Conservation (phyloP, 2,329 filamentous ascomycete species). For the Fusarium keratoplasticum region DNA sequence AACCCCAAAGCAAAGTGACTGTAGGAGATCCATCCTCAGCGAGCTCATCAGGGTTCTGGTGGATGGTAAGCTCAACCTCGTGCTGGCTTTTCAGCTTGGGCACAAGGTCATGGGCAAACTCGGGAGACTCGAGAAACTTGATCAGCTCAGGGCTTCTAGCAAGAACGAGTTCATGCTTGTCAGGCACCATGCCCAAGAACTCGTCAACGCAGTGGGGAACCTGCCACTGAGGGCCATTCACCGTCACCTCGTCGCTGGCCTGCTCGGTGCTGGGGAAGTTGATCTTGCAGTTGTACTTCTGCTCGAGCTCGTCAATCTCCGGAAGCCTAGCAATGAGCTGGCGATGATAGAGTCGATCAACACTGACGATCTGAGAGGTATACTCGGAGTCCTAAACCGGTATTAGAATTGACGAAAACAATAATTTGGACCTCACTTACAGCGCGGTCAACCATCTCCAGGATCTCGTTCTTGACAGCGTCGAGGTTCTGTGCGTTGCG, state of each 20-base stretch:
- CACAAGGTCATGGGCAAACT: slow-evolving; percentile 83
- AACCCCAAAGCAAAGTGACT: slow-evolving; percentile 77
- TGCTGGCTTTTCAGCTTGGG: slow-evolving; percentile 91
- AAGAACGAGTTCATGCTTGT: slow-evolving; percentile 92
- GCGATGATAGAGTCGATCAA: slow-evolving; percentile 95
- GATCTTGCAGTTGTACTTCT: slow-evolving; percentile 99
- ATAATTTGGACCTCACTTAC: slow-evolving; percentile 58
- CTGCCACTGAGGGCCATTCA: slow-evolving; percentile 97
- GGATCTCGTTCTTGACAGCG: slow-evolving; percentile 97
- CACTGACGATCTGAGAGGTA: slow-evolving; percentile 90
- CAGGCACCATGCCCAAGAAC: slow-evolving; percentile 96
- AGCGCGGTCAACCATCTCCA: slow-evolving; percentile 98
- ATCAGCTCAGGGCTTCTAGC: slow-evolving; percentile 80
- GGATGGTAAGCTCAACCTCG: slow-evolving; percentile 86
- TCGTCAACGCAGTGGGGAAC: slow-evolving; percentile 97
- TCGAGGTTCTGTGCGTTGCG: slow-evolving; percentile 97
- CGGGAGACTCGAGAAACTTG: slow-evolving; percentile 82
- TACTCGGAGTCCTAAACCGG: slow-evolving; percentile 85
- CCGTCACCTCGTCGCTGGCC: slow-evolving; percentile 94
- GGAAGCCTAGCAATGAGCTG: slow-evolving; percentile 89
- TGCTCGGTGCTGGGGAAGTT: slow-evolving; percentile 97
- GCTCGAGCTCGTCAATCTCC: slow-evolving; percentile 94
- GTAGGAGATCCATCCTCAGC: slow-evolving; percentile 69
- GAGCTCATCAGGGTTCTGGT: slow-evolving; percentile 70
- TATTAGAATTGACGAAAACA: slow-evolving; percentile 3